Evolutionary conservation across 2,329 filamentous ascomycete genomes (phyloP), one percentile per base, ranked within the genome.

Genomic region (Aspergillus vadensis): DNA sequence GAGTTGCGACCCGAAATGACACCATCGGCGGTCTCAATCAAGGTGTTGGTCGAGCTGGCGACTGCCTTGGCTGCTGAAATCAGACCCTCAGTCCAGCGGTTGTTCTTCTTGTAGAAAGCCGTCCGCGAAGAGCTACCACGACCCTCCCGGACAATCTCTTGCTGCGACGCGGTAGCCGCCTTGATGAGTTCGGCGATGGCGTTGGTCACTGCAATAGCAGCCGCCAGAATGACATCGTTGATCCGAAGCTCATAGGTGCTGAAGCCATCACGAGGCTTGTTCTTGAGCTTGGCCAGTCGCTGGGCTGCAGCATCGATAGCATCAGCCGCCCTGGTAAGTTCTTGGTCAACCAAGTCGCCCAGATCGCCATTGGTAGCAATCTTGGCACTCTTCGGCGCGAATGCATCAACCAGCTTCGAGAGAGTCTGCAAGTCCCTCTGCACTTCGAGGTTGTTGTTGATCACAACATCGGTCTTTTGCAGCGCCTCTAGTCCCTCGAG

Each of bases 51-150:
- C 15, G 92, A 96, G 1, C 86, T 85, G 3, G 95, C 95, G 17
- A 99, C 95, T 0, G 95, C 95, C 80, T 99, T 99, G 65, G 95
- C 94, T 0, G 95, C 95, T 39, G 92, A 97, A 74, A 99, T 97
- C 62, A 99, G 87, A 51, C 95, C 95, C 74, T 99, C 95, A 0
- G 95, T 99, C 95, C 95, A 99, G 55, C 95, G 87, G 80, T 98
- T 99, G 85, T 99, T 97, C 83, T 98, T 98, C 85, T 98, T 98
- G 88, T 99, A 99, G 78, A 99, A 99, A 23, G 93, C 92, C 2
- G 93, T 96, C 60, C 89, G 86, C 48, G 92, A 96, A 55, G 91
- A 91, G 25, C 89, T 90, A 38, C 95, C 95, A 19, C 91, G 89
- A 7, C 95, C 95, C 64, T 96, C 92, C 66, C 92, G 89, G 47